These are phyloP conservation scores for Ophiostoma populinum DNA, from an alignment of 2,329 filamentous ascomycete genomes.

Conservation along the genomic window DNA sequence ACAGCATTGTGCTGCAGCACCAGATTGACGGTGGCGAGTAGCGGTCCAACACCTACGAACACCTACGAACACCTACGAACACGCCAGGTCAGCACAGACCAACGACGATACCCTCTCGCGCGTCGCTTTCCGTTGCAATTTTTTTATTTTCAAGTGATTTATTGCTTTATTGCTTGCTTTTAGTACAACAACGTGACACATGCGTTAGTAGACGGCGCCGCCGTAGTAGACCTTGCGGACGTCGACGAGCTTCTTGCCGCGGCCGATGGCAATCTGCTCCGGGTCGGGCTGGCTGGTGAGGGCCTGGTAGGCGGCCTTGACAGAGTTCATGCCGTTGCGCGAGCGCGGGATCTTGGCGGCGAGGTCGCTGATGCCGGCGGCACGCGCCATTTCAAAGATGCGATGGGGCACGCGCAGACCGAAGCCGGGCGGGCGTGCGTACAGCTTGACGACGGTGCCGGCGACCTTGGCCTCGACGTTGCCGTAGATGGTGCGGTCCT, in stretches of 20 bases:
- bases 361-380: constrained; percentile 73
- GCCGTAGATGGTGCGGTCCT: constrained; percentile 81
- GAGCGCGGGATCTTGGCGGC: constrained; percentile 68
- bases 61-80: too few relatives aligned
- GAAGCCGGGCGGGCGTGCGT: constrained; percentile 82
- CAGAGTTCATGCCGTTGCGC: constrained; percentile 93
- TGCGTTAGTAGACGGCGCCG: constrained; percentile 51
- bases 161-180: too few relatives aligned
- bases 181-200: too few relatives aligned
- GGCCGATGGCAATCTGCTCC: constrained; percentile 72
- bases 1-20: constrained; percentile 96
- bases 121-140: too few relatives aligned
- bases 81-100: constrained; percentile 14
- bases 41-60: too few relatives aligned
- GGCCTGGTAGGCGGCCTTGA: constrained; percentile 78
- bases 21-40: constrained; percentile 62
- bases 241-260: constrained; percentile 92
- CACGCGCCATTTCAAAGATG: constrained; percentile 87
- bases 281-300: constrained; percentile 71
- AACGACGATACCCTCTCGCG: constrained; percentile 10
- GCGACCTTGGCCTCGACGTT: constrained; percentile 70
- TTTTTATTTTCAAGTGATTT: too few relatives aligned
- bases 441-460: constrained; percentile 70
- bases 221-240: constrained; percentile 95
- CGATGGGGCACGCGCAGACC: constrained; percentile 80